Percentiles rank a stretch among this genome's conserved stretches.
Conservation (phyloP, 306 rosid genomes). For the Begonia masoniana region DNA sequence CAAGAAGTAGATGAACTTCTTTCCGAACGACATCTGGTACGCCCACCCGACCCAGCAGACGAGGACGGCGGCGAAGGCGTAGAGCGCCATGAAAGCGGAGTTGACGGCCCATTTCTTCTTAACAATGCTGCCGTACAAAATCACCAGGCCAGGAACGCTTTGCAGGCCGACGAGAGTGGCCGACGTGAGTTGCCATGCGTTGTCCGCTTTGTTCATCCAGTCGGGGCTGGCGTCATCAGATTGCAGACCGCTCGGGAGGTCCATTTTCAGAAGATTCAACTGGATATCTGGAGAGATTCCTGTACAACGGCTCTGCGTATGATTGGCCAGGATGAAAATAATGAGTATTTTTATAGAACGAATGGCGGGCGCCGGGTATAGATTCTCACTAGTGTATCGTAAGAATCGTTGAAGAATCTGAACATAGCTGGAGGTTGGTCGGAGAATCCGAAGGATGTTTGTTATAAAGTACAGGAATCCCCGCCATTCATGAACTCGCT, state of each 20-base stretch:
- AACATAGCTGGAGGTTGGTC: no score
- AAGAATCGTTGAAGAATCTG: no score
- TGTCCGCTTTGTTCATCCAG: slow-evolving; percentile 38
- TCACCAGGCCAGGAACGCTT: slow-evolving; percentile 33
- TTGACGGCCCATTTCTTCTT: slow-evolving; percentile 43
- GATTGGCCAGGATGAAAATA: no score
- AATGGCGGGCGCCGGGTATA: no score
- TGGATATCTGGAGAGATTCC: no score
- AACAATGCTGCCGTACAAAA: slow-evolving; percentile 41
- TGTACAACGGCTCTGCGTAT: no score
- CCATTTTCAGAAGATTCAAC: background rate
- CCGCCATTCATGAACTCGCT: no score
- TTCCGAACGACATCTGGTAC: slow-evolving; percentile 28
- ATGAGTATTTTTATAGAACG: no score
- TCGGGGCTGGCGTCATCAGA: slow-evolving; percentile 9
- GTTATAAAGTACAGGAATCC: no score
- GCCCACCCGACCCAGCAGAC: slow-evolving; percentile 40
- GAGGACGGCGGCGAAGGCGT: slow-evolving; percentile 30
- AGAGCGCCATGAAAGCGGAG: slow-evolving; percentile 39
- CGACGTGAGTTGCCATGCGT: slow-evolving; percentile 33
- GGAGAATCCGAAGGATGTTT: no score
- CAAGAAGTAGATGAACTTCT: slow-evolving; percentile 3
- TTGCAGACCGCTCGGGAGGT: background rate
- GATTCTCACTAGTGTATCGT: no score
- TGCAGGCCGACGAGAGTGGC: slow-evolving; percentile 37